These are phyloP conservation scores for Coemansia reversa DNA, from an alignment of 192 early-diverging fungal genomes.

Conservation along the genomic window DNA sequence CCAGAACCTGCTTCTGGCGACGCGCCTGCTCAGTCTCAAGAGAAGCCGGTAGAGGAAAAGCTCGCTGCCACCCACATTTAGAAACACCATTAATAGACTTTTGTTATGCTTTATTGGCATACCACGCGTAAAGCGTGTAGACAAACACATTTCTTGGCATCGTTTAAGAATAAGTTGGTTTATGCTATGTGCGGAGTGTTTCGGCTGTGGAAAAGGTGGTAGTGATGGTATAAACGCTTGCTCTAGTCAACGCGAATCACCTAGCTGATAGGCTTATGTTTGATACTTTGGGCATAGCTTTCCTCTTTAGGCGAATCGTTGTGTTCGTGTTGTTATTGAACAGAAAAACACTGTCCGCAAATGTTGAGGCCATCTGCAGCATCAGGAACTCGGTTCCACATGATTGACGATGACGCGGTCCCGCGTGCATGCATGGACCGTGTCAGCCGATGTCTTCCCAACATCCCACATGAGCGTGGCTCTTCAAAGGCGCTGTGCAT, in stretches of 20 bases:
- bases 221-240: neutral
- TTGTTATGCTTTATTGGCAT: neutral
- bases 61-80: constrained; percentile 28
- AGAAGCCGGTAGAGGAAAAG: constrained; percentile 27
- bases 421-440: constrained; percentile 4
- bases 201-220: neutral
- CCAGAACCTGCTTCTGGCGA: constrained; percentile 19
- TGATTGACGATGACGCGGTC: neutral
- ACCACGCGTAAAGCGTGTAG: neutral
- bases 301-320: neutral
- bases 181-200: neutral
- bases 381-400: neutral
- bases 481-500: too few relatives aligned
- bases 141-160: neutral
- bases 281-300: neutral
- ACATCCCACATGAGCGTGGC: neutral
- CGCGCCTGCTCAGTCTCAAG: constrained; percentile 5
- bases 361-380: neutral
- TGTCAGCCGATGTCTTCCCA: constrained; percentile 1
- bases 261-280: neutral
- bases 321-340: neutral
- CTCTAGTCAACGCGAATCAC: neutral
- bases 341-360: neutral
- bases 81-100: neutral
- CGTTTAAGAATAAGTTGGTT: neutral